These are phyloP conservation scores for Colletotrichum aenigma DNA, from an alignment of 2,329 filamentous ascomycete genomes.

Conservation along the genomic window DNA sequence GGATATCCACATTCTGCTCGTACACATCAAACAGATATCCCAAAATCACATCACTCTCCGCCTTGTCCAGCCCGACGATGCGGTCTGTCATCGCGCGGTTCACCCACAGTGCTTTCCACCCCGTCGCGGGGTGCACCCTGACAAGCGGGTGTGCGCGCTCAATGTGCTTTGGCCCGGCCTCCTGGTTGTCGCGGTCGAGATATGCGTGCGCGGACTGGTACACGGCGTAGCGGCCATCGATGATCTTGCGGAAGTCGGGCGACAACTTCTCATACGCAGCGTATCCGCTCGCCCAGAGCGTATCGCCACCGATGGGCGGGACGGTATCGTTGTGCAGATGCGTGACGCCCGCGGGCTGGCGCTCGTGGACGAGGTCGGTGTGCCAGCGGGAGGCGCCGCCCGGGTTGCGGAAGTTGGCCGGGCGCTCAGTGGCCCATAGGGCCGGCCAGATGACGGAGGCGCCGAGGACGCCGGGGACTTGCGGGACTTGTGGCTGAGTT, in stretches of 20 bases:
- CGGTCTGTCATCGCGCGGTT: slow-evolving; percentile 72
- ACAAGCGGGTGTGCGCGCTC: slow-evolving; percentile 73
- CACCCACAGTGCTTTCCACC: slow-evolving; percentile 76
- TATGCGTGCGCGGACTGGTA: slow-evolving; percentile 71
- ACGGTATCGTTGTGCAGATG: slow-evolving; percentile 74
- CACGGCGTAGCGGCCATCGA: slow-evolving; percentile 69
- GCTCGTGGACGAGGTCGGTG: slow-evolving; percentile 73
- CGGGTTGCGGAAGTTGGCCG: slow-evolving; percentile 67
- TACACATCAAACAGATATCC: slow-evolving; percentile 72
- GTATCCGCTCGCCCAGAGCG: slow-evolving; percentile 75
- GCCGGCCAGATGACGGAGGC: slow-evolving; percentile 75
- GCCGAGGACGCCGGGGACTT: slow-evolving; percentile 70
- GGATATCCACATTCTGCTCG: slow-evolving; percentile 73
- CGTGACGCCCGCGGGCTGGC: slow-evolving; percentile 72
- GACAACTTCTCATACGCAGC: slow-evolving; percentile 76
- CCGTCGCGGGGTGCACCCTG: slow-evolving; percentile 73
- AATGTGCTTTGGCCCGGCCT: slow-evolving; percentile 66
- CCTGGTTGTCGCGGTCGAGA: slow-evolving; percentile 66
- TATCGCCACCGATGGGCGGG: slow-evolving; percentile 70
- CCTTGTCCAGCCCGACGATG: slow-evolving; percentile 72
- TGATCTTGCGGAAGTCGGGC: slow-evolving; percentile 71
- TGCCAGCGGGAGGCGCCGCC: slow-evolving; percentile 74
- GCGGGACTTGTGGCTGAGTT: slow-evolving; percentile 68
- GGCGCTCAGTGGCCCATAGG: slow-evolving; percentile 64
- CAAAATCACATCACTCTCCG: slow-evolving; percentile 71